A percentile compares a stretch with the other conserved stretches of the same genome.
phyloP scores from a whole-genome alignment of 2,329 filamentous ascomycete genomes.

The Beauveria australis region DNA sequence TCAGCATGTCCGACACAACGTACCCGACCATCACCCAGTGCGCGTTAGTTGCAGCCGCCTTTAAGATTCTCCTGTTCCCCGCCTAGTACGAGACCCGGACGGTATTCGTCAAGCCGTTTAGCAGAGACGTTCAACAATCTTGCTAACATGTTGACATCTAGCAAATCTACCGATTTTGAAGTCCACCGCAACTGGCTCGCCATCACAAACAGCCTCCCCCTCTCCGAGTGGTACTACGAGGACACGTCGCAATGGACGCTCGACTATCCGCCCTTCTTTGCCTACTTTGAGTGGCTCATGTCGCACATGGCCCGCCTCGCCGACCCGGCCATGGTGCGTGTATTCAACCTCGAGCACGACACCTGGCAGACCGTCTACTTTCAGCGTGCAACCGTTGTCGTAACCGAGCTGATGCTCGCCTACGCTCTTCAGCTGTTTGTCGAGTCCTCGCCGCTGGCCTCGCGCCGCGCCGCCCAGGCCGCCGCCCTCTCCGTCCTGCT shows the following conservation, averaged over 20 bases:
- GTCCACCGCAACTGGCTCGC: slow-evolving; percentile 98
- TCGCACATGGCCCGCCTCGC: slow-evolving; percentile 70
- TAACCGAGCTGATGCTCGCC: slow-evolving; percentile 74
- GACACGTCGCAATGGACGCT: slow-evolving; percentile 99
- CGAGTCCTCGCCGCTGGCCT: slow-evolving; percentile 54
- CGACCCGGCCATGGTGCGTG: slow-evolving; percentile 73
- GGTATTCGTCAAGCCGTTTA: too few species aligned
- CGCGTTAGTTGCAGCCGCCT: slow-evolving; percentile 74
- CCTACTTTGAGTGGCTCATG: slow-evolving; percentile 89
- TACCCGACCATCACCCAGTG: slow-evolving; percentile 87
- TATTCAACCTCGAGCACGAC: slow-evolving; percentile 75
- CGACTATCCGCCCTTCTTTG: slow-evolving; percentile 97
- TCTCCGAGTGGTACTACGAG: slow-evolving; percentile 92
- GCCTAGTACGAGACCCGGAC: slow-evolving; percentile 64
- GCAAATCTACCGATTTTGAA: slow-evolving; percentile 98
- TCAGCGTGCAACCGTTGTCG: slow-evolving; percentile 79
- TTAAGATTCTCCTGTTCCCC: slow-evolving; percentile 89
- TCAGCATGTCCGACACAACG: slow-evolving; percentile 59
- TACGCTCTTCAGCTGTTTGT: slow-evolving; percentile 78
- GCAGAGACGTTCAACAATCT: too few species aligned
- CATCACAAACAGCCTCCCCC: slow-evolving; percentile 80
- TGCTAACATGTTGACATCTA: slow-evolving; percentile 28
- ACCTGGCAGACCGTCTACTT: slow-evolving; percentile 95
- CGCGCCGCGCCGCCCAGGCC: slow-evolving; percentile 73
- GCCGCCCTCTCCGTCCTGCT: slow-evolving; percentile 83